phyloP scores from a whole-genome alignment of 2,329 filamentous ascomycete species.

The Endocalyx cinctus region DNA sequence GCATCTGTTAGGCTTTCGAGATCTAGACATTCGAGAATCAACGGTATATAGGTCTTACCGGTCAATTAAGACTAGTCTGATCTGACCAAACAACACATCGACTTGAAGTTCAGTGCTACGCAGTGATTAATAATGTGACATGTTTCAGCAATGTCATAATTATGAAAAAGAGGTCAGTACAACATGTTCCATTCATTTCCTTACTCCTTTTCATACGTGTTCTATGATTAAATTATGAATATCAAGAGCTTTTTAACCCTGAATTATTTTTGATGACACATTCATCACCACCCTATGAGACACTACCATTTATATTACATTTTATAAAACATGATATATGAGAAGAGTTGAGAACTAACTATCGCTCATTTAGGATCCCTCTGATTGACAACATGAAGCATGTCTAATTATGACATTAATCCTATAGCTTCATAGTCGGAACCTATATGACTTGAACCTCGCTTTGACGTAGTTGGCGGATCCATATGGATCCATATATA shows the following conservation, averaged over 20 bases:
- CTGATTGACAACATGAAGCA: too few species aligned
- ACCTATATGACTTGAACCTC: too few species aligned
- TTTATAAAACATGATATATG: too few species aligned
- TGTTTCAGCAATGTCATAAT: too few species aligned
- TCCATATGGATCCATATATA: too few species aligned
- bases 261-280: constrained; percentile 53
- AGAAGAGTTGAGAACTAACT: too few species aligned
- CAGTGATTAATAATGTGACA: constrained; percentile 17
- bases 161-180: too few species aligned
- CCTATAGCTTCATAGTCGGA: too few species aligned
- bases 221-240: constrained; percentile 53
- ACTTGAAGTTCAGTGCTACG: constrained; percentile 2
- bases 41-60: constrained; percentile 44
- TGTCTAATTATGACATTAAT: too few species aligned
- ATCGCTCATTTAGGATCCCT: too few species aligned
- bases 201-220: constrained; percentile 13
- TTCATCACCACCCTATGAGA: constrained; percentile 56
- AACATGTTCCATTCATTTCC: constrained; percentile 13
- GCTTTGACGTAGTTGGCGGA: too few species aligned
- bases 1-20: constrained; percentile 40
- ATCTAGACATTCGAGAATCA: constrained; percentile 21
- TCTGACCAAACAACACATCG: constrained; percentile 14
- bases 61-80: constrained; percentile 35
- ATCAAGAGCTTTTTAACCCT: constrained; percentile 68
- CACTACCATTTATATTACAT: constrained; percentile 16